Conservation (phyloP, 2,329 filamentous ascomycete genomes). For the Hymenoscyphus linearis region DNA sequence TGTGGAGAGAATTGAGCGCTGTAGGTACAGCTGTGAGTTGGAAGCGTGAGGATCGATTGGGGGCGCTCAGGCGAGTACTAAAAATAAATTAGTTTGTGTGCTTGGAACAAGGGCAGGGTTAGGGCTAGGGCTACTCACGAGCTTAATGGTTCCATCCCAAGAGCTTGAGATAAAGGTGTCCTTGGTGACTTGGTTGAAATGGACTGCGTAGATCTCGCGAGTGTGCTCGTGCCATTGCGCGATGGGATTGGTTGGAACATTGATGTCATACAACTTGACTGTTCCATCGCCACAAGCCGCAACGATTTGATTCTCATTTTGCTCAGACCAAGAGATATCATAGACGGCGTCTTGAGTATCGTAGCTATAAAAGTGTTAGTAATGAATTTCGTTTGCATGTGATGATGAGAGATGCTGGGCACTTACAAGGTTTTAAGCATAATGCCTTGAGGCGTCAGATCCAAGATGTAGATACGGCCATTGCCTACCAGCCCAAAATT, state of each 20-base stretch:
- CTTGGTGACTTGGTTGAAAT: slow-evolving; percentile 89
- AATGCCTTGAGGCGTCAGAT: slow-evolving; percentile 77
- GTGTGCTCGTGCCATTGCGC: slow-evolving; percentile 92
- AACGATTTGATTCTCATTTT: slow-evolving; percentile 90
- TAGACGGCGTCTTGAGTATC: slow-evolving; percentile 97
- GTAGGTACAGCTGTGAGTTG: slow-evolving; percentile 91
- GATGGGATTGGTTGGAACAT: slow-evolving; percentile 75
- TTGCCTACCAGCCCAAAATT: slow-evolving; percentile 98
- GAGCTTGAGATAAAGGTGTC: slow-evolving; percentile 86
- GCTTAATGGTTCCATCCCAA: slow-evolving; percentile 94
- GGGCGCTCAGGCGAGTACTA: slow-evolving; percentile 78
- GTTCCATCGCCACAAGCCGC: slow-evolving; percentile 89
- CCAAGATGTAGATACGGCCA: slow-evolving; percentile 79
- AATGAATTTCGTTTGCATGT: neutral
- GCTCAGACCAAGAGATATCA: slow-evolving; percentile 91
- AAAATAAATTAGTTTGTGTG: neutral
- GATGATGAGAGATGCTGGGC: neutral
- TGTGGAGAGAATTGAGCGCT: slow-evolving; percentile 86
- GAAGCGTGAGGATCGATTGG: slow-evolving; percentile 75
- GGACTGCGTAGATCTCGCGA: slow-evolving; percentile 85
- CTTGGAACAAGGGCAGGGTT: no score
- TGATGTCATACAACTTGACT: slow-evolving; percentile 88
- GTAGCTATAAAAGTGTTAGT: slow-evolving; percentile 52
- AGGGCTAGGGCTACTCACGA: slow-evolving; percentile 44
- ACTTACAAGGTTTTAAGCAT: slow-evolving; percentile 73